phyloP scores from a whole-genome alignment of 176 grass and related monocot genomes.

The Lolium rigidum region DNA sequence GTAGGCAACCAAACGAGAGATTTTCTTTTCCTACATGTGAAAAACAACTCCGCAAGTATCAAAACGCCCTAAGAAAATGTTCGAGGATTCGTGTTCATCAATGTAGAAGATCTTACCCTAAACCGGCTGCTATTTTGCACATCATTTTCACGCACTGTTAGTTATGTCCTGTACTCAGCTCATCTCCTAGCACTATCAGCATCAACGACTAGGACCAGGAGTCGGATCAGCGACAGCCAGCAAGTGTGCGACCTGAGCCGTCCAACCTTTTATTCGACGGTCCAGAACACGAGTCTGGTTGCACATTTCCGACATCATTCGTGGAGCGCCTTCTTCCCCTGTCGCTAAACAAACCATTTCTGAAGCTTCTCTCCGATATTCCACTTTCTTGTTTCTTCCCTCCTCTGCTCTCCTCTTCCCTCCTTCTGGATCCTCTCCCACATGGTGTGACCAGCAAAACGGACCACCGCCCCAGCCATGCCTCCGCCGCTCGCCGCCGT shows the following conservation, averaged over 20 bases:
- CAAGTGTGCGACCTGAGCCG: not conserved
- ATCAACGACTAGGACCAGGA: not conserved
- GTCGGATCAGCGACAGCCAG: not conserved
- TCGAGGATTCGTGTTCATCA: not conserved
- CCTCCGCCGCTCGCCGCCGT: constrained; percentile 11
- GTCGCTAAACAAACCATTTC: constrained; percentile 29
- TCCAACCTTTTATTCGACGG: not conserved
- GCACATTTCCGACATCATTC: not conserved
- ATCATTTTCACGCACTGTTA: not conserved
- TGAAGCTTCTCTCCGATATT: constrained; percentile 46
- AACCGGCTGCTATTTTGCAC: not conserved
- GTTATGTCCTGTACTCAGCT: no score
- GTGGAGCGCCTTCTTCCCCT: not conserved
- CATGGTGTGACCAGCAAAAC: constrained; percentile 52
- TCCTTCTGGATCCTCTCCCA: not conserved
- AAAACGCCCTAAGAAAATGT: no score
- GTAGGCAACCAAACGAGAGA: no score
- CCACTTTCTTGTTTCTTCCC: constrained; percentile 31
- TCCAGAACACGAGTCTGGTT: not conserved
- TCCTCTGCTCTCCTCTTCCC: constrained; percentile 14
- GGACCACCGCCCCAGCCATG: constrained; percentile 33
- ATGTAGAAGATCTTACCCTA: not conserved
- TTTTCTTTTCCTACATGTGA: no score
- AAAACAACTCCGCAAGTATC: no score
- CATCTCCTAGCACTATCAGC: not conserved